Conservation (phyloP, 2,329 filamentous ascomycete genomes). For the Ilyonectria robusta region DNA sequence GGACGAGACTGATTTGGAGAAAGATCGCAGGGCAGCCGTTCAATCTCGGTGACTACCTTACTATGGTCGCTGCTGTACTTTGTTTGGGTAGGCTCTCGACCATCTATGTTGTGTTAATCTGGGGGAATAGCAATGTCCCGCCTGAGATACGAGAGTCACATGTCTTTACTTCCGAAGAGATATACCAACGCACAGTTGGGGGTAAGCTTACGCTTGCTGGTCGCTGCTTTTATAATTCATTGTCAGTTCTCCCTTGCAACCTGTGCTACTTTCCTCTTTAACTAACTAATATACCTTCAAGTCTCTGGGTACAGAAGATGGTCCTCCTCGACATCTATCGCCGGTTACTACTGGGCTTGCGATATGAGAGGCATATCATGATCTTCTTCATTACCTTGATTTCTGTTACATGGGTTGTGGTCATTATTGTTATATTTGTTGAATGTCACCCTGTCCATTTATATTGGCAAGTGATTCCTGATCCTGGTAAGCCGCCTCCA, state of each 20-base stretch:
- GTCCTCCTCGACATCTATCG: conserved; percentile 32
- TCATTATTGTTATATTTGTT: conserved; percentile 25
- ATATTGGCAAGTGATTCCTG: conserved; percentile 39
- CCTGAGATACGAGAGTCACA: not conserved
- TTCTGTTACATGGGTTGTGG: not conserved
- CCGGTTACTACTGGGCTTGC: conserved; percentile 23
- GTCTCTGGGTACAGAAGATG: conserved; percentile 33
- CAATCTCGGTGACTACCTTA: conserved; percentile 20
- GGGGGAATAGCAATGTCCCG: not conserved
- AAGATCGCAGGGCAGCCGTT: conserved; percentile 16
- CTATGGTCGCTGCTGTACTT: not conserved
- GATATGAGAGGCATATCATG: not conserved
- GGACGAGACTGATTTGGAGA: conserved; percentile 14
- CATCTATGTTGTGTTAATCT: not conserved
- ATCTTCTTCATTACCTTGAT: not conserved
- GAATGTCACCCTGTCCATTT: conserved; percentile 27
- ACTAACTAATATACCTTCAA: not conserved
- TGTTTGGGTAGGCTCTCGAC: not conserved
- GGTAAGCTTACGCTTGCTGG: not conserved
- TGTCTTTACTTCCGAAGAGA: not conserved
- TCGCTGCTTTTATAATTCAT: not conserved
- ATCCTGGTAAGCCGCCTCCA: conserved; percentile 26
- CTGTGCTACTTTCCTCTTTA: not conserved
- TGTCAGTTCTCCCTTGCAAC: not conserved
- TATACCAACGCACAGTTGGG: not conserved